A percentile compares a stretch with the other conserved stretches of the same genome.
Evolutionary conservation across 2,329 filamentous ascomycete genomes (phyloP).

Genomic region (Zymoseptoria pseudotritici): DNA sequence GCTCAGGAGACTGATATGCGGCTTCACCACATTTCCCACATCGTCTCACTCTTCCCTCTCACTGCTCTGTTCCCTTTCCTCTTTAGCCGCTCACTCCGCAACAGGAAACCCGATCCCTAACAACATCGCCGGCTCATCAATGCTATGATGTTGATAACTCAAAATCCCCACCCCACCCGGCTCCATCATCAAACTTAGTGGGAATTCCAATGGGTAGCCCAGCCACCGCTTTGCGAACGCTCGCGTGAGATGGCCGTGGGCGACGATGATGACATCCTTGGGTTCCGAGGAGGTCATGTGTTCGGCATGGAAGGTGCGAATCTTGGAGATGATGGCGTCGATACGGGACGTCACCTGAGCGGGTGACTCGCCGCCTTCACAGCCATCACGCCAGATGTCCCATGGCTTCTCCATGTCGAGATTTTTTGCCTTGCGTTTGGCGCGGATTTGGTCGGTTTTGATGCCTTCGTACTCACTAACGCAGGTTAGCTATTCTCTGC

Average conservation of each 20-base stretch:
- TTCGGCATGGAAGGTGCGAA: conserved; percentile 53
- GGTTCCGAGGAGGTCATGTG: conserved; percentile 36
- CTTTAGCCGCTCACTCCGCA: conserved; percentile 5
- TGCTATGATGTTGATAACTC: conserved; percentile 73
- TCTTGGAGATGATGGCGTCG: conserved; percentile 65
- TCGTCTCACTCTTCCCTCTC: neutral
- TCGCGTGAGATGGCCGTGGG: conserved; percentile 76
- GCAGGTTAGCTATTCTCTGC: conserved; percentile 30
- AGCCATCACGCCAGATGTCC: conserved; percentile 90
- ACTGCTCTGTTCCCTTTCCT: neutral
- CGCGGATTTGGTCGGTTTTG: conserved; percentile 61
- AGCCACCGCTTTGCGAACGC: conserved; percentile 82
- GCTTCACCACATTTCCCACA: too few relatives aligned
- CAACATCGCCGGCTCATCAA: conserved; percentile 72
- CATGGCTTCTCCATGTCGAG: conserved; percentile 49
- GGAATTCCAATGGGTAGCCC: conserved; percentile 58
- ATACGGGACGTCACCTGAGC: conserved; percentile 62
- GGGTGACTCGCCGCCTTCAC: conserved; percentile 72
- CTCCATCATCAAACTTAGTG: conserved; percentile 67
- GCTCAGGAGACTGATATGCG: too few relatives aligned
- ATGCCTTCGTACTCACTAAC: conserved; percentile 63
- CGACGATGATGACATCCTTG: conserved; percentile 68
- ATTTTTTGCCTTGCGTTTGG: conserved; percentile 52
- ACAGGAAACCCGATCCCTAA: conserved; percentile 61
- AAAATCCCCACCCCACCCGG: conserved; percentile 77